Evolutionary conservation across 2,329 filamentous ascomycete genomes (phyloP).

Genomic region (Verticillium dahliae): DNA sequence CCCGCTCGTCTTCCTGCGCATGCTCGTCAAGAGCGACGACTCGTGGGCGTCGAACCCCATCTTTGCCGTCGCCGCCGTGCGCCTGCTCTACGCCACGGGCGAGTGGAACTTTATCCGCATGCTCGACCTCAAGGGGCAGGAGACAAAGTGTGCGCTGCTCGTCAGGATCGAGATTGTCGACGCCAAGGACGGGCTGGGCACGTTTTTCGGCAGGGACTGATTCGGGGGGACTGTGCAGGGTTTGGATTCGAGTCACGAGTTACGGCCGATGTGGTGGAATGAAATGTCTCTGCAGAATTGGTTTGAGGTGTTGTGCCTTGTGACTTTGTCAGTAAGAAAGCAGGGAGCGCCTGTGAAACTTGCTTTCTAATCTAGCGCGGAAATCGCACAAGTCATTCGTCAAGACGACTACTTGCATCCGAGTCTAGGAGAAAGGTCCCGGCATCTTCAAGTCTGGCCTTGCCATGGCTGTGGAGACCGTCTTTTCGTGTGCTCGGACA

Average conservation of each 20-base stretch:
- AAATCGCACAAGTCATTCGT: too few species aligned
- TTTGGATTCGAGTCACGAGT: background rate
- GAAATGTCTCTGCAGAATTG: background rate
- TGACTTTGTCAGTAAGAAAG: too few species aligned
- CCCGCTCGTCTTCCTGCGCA: slow-evolving; percentile 56
- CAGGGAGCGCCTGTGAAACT: too few species aligned
- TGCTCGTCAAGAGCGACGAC: slow-evolving; percentile 63
- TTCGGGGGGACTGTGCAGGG: background rate
- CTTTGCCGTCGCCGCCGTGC: slow-evolving; percentile 53
- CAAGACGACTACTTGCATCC: too few species aligned
- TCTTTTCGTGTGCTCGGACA: too few species aligned
- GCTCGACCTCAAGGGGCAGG: slow-evolving; percentile 56
- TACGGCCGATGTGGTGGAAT: background rate
- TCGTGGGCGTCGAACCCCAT: slow-evolving; percentile 56
- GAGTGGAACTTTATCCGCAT: slow-evolving; percentile 58
- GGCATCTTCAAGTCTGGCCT: too few species aligned
- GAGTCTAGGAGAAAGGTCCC: too few species aligned
- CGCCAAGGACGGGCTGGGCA: slow-evolving; percentile 14
- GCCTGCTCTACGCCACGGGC: slow-evolving; percentile 49
- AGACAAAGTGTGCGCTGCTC: slow-evolving; percentile 56
- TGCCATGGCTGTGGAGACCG: too few species aligned
- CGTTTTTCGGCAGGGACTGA: background rate
- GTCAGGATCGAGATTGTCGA: slow-evolving; percentile 54
- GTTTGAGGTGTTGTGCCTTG: background rate
- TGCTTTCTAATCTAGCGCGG: too few species aligned